These are phyloP conservation scores for Arthrobotrys musiformis DNA, from an alignment of 2,329 filamentous ascomycete genomes.

Conservation along the genomic window DNA sequence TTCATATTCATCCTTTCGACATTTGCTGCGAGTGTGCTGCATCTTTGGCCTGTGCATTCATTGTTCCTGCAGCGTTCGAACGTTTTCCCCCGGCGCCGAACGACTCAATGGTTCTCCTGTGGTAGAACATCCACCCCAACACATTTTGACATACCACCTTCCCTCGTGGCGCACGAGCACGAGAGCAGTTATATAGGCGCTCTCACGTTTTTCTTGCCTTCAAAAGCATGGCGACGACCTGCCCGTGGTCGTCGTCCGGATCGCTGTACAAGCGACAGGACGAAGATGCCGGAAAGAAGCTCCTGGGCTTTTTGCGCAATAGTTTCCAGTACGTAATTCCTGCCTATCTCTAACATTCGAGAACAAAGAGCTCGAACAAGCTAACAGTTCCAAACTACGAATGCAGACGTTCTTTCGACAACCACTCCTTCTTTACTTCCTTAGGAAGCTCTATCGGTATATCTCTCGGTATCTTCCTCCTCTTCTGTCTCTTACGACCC, in stretches of 20 bases:
- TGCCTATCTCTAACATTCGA: neutral
- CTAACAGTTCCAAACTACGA: conserved; percentile 59
- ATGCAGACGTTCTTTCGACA: conserved; percentile 61
- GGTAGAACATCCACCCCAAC: conserved; percentile 1
- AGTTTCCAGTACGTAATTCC: conserved; percentile 30
- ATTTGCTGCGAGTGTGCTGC: conserved; percentile 4
- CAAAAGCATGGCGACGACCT: conserved; percentile 29
- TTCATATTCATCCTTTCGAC: neutral
- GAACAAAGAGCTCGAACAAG: neutral
- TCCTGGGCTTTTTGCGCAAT: conserved; percentile 30
- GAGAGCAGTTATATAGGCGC: neutral
- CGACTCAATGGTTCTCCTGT: neutral
- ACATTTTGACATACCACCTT: conserved; percentile 3
- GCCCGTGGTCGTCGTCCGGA: conserved; percentile 40
- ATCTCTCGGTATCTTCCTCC: conserved; percentile 76
- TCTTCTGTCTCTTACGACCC: conserved; percentile 89
- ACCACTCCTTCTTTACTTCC: conserved; percentile 78
- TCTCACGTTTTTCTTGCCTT: neutral
- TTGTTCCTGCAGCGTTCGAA: neutral
- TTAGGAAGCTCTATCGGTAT: conserved; percentile 82
- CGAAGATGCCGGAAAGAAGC: conserved; percentile 6
- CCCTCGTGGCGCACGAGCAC: neutral
- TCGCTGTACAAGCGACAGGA: conserved; percentile 30
- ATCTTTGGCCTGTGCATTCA: conserved; percentile 3
- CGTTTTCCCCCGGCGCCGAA: neutral